Conservation (phyloP, 192 early-diverging fungal genomes). For the Backusella macrospora region DNA sequence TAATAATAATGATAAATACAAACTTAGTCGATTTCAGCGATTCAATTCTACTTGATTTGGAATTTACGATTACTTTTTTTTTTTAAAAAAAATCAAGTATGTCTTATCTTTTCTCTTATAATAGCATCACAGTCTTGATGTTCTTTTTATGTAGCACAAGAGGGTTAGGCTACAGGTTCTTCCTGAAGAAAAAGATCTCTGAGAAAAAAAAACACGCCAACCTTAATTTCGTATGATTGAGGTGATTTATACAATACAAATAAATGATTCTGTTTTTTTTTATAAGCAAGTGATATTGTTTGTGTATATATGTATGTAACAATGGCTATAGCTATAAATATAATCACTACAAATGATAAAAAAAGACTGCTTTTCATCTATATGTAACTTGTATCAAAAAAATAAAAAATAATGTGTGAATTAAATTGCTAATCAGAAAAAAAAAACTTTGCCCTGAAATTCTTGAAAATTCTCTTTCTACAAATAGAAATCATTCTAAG, state of each 20-base stretch:
- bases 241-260: neutral
- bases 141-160: neutral
- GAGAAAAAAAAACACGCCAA: neutral
- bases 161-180: neutral
- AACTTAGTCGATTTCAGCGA: conserved; percentile 3
- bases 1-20: neutral
- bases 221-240: neutral
- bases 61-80: conserved; percentile 3
- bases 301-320: neutral
- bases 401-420: conserved; percentile 15
- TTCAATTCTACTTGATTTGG: conserved; percentile 7
- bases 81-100: neutral
- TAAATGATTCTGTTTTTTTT: neutral
- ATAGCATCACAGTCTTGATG: neutral
- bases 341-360: too few relatives aligned
- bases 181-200: neutral
- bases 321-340: too few relatives aligned
- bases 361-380: too few relatives aligned
- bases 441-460: neutral
- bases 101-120: neutral
- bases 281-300: neutral
- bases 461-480: conserved; percentile 10
- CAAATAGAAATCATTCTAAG: neutral
- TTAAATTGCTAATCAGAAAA: conserved; percentile 14
- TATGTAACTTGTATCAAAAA: neutral